Evolutionary conservation across 1,284 basidiomycete species (phyloP).

Genomic region (Fereydounia khargensis): DNA sequence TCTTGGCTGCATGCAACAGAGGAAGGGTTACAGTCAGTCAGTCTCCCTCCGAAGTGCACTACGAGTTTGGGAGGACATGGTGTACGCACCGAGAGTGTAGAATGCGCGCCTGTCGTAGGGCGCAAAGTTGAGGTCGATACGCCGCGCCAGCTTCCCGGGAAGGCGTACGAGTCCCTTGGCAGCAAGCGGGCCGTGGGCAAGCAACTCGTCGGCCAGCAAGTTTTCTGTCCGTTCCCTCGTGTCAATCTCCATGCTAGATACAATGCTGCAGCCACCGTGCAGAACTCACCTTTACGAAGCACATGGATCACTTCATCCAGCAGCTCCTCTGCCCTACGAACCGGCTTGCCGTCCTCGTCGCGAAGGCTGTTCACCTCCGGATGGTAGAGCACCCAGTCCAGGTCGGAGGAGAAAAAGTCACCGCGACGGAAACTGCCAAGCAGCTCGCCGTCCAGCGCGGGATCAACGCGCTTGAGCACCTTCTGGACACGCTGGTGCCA

Average conservation of each 20-base stretch:
- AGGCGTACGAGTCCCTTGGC: constrained; percentile 16
- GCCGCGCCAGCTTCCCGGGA: constrained; percentile 5
- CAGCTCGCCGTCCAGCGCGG: constrained; percentile 7
- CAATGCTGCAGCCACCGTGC: too few relatives aligned
- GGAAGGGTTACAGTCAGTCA: too few relatives aligned
- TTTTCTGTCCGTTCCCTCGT: too few relatives aligned
- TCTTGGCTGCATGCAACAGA: too few relatives aligned
- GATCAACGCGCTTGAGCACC: constrained; percentile 9
- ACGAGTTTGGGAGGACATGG: too few relatives aligned
- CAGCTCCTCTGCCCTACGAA: constrained; percentile 2
- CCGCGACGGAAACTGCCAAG: constrained; percentile 22
- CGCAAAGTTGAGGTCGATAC: constrained; percentile 24
- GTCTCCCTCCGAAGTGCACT: too few relatives aligned
- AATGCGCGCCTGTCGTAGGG: constrained; percentile 17
- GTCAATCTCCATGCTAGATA: too few relatives aligned
- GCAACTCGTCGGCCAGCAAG: constrained; percentile 10
- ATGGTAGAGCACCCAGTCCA: constrained; percentile 23
- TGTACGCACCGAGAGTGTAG: constrained; percentile 20
- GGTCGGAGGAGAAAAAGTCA: constrained; percentile 23
- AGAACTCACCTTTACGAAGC: constrained; percentile 1
- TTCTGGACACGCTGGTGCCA: constrained; percentile 11
- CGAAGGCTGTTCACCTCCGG: constrained; percentile 9
- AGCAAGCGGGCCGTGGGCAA: constrained; percentile 13
- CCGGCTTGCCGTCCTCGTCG: constrained; percentile 1
- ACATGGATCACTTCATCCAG: constrained; percentile 5